Conservation (phyloP, 805 yeast species). For the Lipomyces sp. region DNA sequence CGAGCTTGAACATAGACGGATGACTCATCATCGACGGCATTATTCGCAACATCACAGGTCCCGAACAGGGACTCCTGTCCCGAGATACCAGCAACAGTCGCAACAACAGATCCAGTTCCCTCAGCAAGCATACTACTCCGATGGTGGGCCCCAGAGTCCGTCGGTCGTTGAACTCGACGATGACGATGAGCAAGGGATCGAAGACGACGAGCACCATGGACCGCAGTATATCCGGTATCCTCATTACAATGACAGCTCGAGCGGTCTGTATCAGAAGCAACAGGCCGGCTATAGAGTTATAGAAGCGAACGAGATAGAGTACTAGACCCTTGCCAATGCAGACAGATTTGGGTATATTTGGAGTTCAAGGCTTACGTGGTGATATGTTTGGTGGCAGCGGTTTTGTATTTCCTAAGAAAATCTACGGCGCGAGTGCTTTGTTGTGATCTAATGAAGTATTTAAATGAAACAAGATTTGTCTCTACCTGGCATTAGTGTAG, state of each 20-base stretch:
- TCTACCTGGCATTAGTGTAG: slow-evolving; percentile 59
- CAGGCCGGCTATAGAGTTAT: background rate
- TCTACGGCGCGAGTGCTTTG: background rate
- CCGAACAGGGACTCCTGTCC: background rate
- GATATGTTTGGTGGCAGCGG: too few species aligned
- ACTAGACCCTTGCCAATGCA: background rate
- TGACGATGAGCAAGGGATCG: slow-evolving; percentile 11
- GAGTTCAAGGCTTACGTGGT: background rate
- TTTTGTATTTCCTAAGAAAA: background rate
- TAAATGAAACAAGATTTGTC: too few species aligned
- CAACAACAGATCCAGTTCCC: slow-evolving; percentile 1
- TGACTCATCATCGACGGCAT: background rate
- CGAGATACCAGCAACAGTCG: background rate
- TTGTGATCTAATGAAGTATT: slow-evolving; percentile 3
- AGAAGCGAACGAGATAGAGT: slow-evolving; percentile 7
- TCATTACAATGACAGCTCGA: background rate
- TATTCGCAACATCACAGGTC: slow-evolving; percentile 1
- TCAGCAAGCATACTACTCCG: slow-evolving; percentile 4
- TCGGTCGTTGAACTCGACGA: slow-evolving; percentile 1
- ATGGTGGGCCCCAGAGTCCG: slow-evolving; percentile 6
- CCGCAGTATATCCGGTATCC: background rate
- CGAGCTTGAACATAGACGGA: slow-evolving; percentile 1
- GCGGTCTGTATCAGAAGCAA: slow-evolving; percentile 4
- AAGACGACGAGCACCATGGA: background rate
- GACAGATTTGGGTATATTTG: slow-evolving; percentile 5